Evolutionary conservation across 192 early-diverging fungal genomes (phyloP), one percentile per base, ranked within the genome.

Genomic region (Coemansia sp.): DNA sequence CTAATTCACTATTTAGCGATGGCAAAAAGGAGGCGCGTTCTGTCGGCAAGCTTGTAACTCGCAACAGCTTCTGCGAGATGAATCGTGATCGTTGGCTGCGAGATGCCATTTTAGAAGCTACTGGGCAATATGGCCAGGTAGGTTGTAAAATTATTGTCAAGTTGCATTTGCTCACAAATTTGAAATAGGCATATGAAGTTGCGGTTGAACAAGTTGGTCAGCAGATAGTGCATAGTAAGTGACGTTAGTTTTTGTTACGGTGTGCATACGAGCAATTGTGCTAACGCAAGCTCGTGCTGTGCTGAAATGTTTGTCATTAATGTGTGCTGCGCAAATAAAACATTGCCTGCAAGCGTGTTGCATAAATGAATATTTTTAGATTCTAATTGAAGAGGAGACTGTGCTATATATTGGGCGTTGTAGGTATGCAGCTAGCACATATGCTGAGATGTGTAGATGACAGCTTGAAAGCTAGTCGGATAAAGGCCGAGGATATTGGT

Each of bases 141-240:
- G 10, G 35, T 15, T 39, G 12, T 36, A 7, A 14, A 15, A 13
- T 18, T 31, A n/a, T 50, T 30, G 14, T 0, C 48, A 33, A 3
- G 48, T 14, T 35, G 48, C 26, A 48, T 48, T 26, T 28, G 21
- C 23, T 48, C 12, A 12, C 28, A 23, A 30, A 15, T 18, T 42
- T 13, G 1, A 42, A 48, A 16, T 58, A 58, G 50, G 56, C 55
- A 0, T 41, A 53, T 18, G 63, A 70, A 19, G 36, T 33, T 18
- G 51, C 49, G 10, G 33, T 53, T 23, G 54, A 42, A 38, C 35
- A 28, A 15, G 20, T 70, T 23, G 50, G 57, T 7, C 50, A 61
- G 6, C 56, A 68, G 41, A 23, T 64, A 21, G 39, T 68, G 30
- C 60, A 57, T 61, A 61, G 72, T 65, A 75, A 57, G 61, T 57